These are phyloP conservation scores for Kwoniella shandongensis DNA, from an alignment of 768 basidiomycete genomes.

Conservation along the genomic window DNA sequence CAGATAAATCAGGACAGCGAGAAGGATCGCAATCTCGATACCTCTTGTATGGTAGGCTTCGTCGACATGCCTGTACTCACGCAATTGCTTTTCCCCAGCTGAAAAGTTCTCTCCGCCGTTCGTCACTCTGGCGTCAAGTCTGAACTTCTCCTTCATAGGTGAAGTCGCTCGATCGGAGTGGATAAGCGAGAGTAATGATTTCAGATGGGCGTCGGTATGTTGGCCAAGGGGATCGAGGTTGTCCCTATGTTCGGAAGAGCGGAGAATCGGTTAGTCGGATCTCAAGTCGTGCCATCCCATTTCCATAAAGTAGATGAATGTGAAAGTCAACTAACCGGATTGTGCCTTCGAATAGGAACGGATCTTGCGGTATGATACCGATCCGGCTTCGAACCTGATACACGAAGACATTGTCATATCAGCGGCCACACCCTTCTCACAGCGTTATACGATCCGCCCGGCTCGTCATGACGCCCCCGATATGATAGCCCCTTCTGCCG, in stretches of 20 bases:
- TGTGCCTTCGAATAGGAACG: constrained; percentile 58
- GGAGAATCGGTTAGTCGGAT: too few species aligned
- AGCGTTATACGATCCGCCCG: too few species aligned
- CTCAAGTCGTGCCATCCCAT: too few species aligned
- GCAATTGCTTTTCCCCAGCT: constrained; percentile 66
- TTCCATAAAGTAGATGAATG: too few species aligned
- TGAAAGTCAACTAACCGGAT: constrained; percentile 35
- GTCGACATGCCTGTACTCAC: constrained; percentile 33
- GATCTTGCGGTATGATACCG: constrained; percentile 70
- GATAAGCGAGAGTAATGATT: constrained; percentile 65
- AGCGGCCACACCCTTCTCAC: too few species aligned
- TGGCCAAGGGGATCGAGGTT: constrained; percentile 62
- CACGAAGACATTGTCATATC: not conserved
- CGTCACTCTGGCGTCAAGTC: constrained; percentile 62
- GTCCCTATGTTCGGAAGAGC: too few species aligned
- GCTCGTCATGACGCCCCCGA: too few species aligned
- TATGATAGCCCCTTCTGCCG: too few species aligned
- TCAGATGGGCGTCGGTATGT: constrained; percentile 64
- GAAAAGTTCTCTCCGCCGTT: constrained; percentile 69
- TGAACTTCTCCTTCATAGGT: constrained; percentile 64
- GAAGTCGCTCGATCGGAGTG: constrained; percentile 53
- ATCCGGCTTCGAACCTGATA: constrained; percentile 58
- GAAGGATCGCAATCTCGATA: too few species aligned
- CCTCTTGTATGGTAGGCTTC: not conserved
- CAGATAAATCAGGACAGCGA: too few species aligned